These are phyloP conservation scores for Artemisia annua DNA, from an alignment of 129 eudicot species.

Conservation along the genomic window DNA sequence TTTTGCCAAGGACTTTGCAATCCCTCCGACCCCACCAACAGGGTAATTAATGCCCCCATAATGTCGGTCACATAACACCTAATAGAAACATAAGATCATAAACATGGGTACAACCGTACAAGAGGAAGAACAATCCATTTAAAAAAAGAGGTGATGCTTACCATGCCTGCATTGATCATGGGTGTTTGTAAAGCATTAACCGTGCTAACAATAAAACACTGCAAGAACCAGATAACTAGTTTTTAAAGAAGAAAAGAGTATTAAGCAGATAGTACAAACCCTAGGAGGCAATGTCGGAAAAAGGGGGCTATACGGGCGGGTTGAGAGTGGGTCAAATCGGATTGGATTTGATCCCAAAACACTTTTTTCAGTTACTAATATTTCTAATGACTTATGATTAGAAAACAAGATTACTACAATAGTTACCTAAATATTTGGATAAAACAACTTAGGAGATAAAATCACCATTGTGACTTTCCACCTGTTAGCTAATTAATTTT, in stretches of 20 bases:
- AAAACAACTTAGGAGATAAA: neutral
- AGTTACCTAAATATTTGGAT: neutral
- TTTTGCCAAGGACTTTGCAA: slow-evolving; percentile 80
- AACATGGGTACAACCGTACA: neutral
- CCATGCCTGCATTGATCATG: slow-evolving; percentile 99
- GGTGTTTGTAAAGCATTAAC: slow-evolving; percentile 92
- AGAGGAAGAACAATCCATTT: slow-evolving; percentile 17
- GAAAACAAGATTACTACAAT: neutral
- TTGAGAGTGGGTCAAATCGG: slow-evolving; percentile 1
- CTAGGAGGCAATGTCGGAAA: neutral
- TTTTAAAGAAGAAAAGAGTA: neutral
- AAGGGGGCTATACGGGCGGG: neutral
- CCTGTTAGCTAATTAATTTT: neutral
- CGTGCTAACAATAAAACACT: slow-evolving; percentile 99
- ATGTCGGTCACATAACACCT: slow-evolving; percentile 99
- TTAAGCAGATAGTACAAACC: slow-evolving; percentile 2
- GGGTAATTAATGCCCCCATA: slow-evolving; percentile 99
- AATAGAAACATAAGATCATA: slow-evolving; percentile 28
- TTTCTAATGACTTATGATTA: neutral
- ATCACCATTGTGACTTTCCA: neutral
- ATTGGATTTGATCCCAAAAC: neutral
- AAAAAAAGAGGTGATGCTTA: slow-evolving; percentile 36
- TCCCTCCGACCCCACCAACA: slow-evolving; percentile 97
- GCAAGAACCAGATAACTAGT: slow-evolving; percentile 28
- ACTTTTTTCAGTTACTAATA: neutral